phyloP scores from a whole-genome alignment of 2,329 filamentous ascomycete species.

The Trichophyton benhamiae region DNA sequence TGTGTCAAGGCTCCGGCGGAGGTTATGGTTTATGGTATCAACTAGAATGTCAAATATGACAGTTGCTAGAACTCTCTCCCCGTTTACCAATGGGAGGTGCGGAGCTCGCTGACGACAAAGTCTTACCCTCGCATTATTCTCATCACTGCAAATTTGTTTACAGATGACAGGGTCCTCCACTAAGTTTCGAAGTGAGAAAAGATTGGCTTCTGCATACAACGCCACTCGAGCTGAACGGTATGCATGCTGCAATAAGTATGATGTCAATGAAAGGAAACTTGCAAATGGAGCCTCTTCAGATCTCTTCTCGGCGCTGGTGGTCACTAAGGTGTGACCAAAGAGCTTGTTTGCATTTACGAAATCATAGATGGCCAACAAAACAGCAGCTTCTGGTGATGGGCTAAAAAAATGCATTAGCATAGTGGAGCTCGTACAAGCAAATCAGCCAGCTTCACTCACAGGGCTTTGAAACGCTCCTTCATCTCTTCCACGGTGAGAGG shows the following conservation, averaged over 20 bases:
- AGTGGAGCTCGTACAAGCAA: not conserved
- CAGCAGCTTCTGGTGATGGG: constrained; percentile 64
- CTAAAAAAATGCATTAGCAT: constrained; percentile 34
- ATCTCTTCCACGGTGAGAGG: constrained; percentile 65
- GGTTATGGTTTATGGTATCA: constrained; percentile 87
- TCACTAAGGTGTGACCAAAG: constrained; percentile 76
- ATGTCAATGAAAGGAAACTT: constrained; percentile 74
- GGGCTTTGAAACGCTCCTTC: constrained; percentile 64
- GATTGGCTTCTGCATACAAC: constrained; percentile 70
- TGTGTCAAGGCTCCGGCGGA: constrained; percentile 72
- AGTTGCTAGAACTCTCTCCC: constrained; percentile 61
- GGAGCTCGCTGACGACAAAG: constrained; percentile 83
- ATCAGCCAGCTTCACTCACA: constrained; percentile 46
- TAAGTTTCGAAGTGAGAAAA: constrained; percentile 74
- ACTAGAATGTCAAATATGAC: constrained; percentile 75
- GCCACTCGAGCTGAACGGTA: constrained; percentile 68
- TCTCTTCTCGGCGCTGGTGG: constrained; percentile 47
- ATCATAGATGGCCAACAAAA: constrained; percentile 79
- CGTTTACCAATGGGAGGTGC: constrained; percentile 61
- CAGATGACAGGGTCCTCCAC: constrained; percentile 73
- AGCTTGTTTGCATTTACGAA: constrained; percentile 91
- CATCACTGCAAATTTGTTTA: constrained; percentile 72
- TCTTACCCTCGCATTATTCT: constrained; percentile 60
- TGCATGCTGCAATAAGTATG: constrained; percentile 87
- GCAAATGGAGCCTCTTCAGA: constrained; percentile 62